Base-by-base conservation (phyloP, 2,329 filamentous ascomycete species). In the Pleomassaria siparia region DNA sequence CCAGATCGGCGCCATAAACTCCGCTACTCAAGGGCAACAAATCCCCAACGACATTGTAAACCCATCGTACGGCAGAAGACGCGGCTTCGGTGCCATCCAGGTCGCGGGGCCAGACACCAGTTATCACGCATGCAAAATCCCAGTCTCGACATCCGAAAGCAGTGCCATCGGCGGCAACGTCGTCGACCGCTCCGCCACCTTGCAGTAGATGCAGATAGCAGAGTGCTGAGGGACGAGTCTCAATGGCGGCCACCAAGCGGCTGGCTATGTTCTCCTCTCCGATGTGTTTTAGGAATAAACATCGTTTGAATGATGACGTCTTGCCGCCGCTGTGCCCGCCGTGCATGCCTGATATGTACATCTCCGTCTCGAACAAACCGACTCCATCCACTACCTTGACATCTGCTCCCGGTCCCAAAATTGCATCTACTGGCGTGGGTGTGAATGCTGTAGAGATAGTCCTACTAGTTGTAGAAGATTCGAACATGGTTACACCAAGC, bases 141-240 rank as follows among this genome's bases (percentile, higher is more conserved):
- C 82, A 86, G 61, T 82, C 74, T 65, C 83, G 79, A 70, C 78
- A 84, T 36, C 83, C 82, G 44, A 86, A 86, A 44, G 83, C 82
- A 47, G 78, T 80, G 21, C 72, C 73, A 51, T 77, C 64, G 4
- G 66, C 51, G 1, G 66, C 56, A 13, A 79, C 54, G 21, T 83
- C 71, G 36, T 55, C n/a, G 33, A 82, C 62, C 0, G 76, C 77
- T 52, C 77, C 79, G 6, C 81, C 81, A 15, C 82, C 82, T 32
- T 85, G 83, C 8, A 86, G 66, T 4, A 87, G 77, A 73, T 86
- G 82, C 40, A 86, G 65, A 67, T 86, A 86, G 63, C 80, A 85
- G 12, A 80, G 59, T 30, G 74, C 67, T 0, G 79, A 74, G 2
- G 82, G 81, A 33, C 79, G 74, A 50, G 51, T 66, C 35, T 74